A percentile compares a stretch with the other conserved stretches of the same genome.
Conservation (phyloP, 805 yeast species). For the Nakazawaea pomicola region DNA sequence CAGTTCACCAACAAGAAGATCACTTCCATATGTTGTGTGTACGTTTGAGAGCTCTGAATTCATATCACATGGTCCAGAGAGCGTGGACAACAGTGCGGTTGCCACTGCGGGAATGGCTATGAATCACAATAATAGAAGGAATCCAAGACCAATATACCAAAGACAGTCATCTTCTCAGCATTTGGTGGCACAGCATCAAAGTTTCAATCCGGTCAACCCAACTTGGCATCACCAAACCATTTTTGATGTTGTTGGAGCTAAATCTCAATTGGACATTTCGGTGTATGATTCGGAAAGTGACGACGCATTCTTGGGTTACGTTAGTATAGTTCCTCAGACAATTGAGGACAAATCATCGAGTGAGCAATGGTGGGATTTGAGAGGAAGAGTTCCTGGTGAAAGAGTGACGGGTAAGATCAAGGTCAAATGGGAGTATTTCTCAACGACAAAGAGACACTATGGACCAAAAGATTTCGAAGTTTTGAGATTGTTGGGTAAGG, state of each 20-base stretch:
- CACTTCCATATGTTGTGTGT: constrained; percentile 87
- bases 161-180: constrained; percentile 39
- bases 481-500: constrained; percentile 85
- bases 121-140: constrained; percentile 5
- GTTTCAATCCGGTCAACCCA: constrained; percentile 54
- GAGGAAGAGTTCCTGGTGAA: constrained; percentile 72
- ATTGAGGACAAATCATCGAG: constrained; percentile 34
- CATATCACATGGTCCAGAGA: constrained; percentile 75
- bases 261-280: constrained; percentile 82
- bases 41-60: constrained; percentile 89
- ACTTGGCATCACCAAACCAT: constrained; percentile 90
- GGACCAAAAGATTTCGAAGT: constrained; percentile 96
- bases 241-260: constrained; percentile 85
- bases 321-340: constrained; percentile 64
- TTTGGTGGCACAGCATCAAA: constrained; percentile 27
- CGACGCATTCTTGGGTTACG: constrained; percentile 85
- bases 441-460: constrained; percentile 66
- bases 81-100: constrained; percentile 20
- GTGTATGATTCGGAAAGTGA: constrained; percentile 81
- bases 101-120: constrained; percentile 18
- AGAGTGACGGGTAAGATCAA: constrained; percentile 73
- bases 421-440: constrained; percentile 67
- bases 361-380: constrained; percentile 71
- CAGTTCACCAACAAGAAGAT: constrained; percentile 41
- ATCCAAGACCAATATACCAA: constrained; percentile 34